phyloP scores from a whole-genome alignment of 2,329 filamentous ascomycete genomes.

The Pyricularia pennisetigena region DNA sequence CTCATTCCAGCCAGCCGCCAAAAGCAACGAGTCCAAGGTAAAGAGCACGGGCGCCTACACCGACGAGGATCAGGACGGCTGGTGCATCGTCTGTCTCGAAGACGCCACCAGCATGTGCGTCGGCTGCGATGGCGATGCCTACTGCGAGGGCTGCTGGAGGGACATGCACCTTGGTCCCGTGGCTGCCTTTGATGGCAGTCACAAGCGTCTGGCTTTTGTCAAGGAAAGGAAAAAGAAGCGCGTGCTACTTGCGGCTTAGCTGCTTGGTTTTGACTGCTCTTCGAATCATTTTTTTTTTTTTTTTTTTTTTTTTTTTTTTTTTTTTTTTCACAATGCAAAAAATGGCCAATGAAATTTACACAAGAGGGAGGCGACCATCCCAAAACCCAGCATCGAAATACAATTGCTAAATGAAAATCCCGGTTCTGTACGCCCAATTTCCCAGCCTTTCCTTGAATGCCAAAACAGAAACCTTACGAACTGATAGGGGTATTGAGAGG shows the following conservation, averaged over 20 bases:
- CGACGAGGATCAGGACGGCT: conserved; percentile 63
- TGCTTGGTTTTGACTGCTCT: not conserved
- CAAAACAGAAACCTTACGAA: not conserved
- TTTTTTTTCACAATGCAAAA: not conserved
- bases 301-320: no score
- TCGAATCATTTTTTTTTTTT: no score
- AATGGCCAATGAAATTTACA: not conserved
- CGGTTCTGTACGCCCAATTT: not conserved
- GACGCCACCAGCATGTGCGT: conserved; percentile 64
- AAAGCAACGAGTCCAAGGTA: conserved; percentile 16
- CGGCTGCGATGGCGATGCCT: conserved; percentile 63
- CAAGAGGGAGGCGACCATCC: not conserved
- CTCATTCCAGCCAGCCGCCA: conserved; percentile 33
- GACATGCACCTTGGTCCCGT: conserved; percentile 66
- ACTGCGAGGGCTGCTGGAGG: conserved; percentile 70
- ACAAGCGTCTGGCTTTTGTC: not conserved
- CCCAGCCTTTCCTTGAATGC: not conserved
- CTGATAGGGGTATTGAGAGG: not conserved
- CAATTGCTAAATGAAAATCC: not conserved
- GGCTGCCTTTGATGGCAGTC: conserved; percentile 59
- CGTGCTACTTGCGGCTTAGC: not conserved
- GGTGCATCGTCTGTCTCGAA: conserved; percentile 77
- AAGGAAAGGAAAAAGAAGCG: not conserved
- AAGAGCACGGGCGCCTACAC: conserved; percentile 36
- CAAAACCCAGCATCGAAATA: not conserved